Evolutionary conservation across 2,329 filamentous ascomycete genomes (phyloP), one percentile per base, ranked within the genome.

Genomic region (Phialophora macrospora): DNA sequence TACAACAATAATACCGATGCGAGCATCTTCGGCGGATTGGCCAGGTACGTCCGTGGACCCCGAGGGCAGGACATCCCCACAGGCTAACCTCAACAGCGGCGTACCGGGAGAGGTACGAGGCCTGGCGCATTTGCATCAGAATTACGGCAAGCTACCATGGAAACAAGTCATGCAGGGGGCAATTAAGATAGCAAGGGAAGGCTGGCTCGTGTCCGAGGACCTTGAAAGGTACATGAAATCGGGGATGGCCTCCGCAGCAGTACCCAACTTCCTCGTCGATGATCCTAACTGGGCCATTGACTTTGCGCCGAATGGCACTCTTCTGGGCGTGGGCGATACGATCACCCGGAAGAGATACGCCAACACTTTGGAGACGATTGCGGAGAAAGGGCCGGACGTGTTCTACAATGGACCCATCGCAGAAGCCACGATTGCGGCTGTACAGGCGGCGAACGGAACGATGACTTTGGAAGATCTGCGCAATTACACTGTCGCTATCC

Each of bases 261-360:
- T 80, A 7, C 77, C 83, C 56, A 84, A 92, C 71, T 97, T 96
- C 73, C 79, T 97, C 0, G 80, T 88, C 0, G 82, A 90, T 2
- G 87, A 97, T 63, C 88, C 90, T 0, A 85, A 87, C 3, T 98
- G 92, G 90, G 92, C 93, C 0, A 77, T 90, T 55, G 94, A 97
- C 75, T 97, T 97, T 79, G 93, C 92, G 1, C 92, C 92, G 0
- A 88, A 93, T 66, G 94, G 93, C 3, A 89, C 84, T 0, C 81
- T 91, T 2, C 72, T 97, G 0, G 81, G 84, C 20, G 78, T 93
- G 2, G 92, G 91, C 20, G 91, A 96, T 56, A 89, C 78, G 0
- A 92, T 98, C 73, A 93, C 90, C 0, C 84, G 93, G 52, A 90
- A 88, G 73, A 85, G 93, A 64, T 96, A 93, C 74, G 93, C 91